phyloP scores from a whole-genome alignment of 139 green algal genomes.

The Tetradesmus obliquus region DNA sequence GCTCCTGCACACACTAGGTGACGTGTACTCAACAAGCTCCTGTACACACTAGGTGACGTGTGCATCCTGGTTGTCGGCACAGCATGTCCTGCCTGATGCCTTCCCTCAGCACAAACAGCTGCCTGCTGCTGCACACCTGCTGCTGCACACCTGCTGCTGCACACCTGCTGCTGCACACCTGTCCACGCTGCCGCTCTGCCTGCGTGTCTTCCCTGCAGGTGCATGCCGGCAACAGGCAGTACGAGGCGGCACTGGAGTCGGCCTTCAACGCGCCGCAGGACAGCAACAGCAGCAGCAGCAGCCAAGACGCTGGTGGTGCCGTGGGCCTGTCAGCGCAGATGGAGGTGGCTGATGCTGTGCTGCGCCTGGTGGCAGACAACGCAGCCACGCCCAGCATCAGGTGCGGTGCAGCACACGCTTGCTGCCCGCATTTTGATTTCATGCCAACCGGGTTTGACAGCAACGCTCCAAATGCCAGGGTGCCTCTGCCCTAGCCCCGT shows the following conservation, averaged over 20 bases:
- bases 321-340: not conserved
- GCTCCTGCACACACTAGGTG: too few relatives aligned
- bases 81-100: too few relatives aligned
- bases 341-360: constrained; percentile 30
- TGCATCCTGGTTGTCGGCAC: too few relatives aligned
- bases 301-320: not conserved
- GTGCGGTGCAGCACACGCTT: not conserved
- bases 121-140: not conserved
- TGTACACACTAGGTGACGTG: too few relatives aligned
- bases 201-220: not conserved
- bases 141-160: too few relatives aligned
- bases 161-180: not conserved
- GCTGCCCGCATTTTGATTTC: not conserved
- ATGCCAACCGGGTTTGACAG: too few relatives aligned
- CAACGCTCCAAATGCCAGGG: too few relatives aligned
- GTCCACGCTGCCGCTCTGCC: too few relatives aligned
- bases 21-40: too few relatives aligned
- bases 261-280: not conserved
- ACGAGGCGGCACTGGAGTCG: constrained; percentile 15
- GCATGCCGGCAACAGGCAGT: not conserved
- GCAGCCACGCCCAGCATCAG: not conserved
- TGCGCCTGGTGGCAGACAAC: constrained; percentile 23
- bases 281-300: not conserved
- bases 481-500: too few relatives aligned
- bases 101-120: too few relatives aligned